A percentile compares a stretch with the other conserved stretches of the same genome.
phyloP scores from a whole-genome alignment of 768 basidiomycete species.

The Pilatotrama ljubarskyi region DNA sequence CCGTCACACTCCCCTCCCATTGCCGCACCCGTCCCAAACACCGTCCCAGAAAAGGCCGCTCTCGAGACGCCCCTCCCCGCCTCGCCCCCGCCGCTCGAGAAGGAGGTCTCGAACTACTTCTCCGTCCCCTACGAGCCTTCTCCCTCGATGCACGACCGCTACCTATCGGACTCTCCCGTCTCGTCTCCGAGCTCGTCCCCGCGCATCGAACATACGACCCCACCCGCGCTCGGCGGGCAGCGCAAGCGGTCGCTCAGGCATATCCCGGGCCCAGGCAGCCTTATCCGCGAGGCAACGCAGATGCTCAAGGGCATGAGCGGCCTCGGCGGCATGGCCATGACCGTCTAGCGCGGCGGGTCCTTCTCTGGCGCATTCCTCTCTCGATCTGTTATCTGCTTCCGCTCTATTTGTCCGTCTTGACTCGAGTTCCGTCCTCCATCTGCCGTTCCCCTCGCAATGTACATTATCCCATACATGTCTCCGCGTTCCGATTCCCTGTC shows the following conservation, averaged over 20 bases:
- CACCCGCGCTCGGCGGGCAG: not conserved
- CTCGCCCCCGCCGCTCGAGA: not conserved
- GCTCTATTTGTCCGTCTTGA: not conserved
- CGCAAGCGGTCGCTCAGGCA: constrained; percentile 15
- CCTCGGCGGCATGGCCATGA: constrained; percentile 23
- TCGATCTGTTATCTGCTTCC: not conserved
- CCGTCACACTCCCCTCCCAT: not conserved
- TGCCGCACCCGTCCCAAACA: not conserved
- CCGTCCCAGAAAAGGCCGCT: not conserved
- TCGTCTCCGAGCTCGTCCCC: constrained; percentile 14
- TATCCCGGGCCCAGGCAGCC: constrained; percentile 19
- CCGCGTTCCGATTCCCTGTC: not conserved
- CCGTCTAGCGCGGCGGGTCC: constrained; percentile 7
- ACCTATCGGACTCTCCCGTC: not conserved
- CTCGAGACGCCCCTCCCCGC: constrained; percentile 15
- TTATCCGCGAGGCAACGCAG: constrained; percentile 31
- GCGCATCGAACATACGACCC: constrained; percentile 3
- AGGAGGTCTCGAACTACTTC: constrained; percentile 1
- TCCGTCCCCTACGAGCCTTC: constrained; percentile 3
- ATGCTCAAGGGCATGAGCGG: constrained; percentile 32
- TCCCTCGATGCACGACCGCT: not conserved
- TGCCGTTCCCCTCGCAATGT: constrained; percentile 1
- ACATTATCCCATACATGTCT: constrained; percentile 1
- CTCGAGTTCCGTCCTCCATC: not conserved
- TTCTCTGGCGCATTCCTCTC: not conserved